Evolutionary conservation across 352 stramenopile species (phyloP), one percentile per base, ranked within the genome.

Genomic region (Globisporangium alternatum): DNA sequence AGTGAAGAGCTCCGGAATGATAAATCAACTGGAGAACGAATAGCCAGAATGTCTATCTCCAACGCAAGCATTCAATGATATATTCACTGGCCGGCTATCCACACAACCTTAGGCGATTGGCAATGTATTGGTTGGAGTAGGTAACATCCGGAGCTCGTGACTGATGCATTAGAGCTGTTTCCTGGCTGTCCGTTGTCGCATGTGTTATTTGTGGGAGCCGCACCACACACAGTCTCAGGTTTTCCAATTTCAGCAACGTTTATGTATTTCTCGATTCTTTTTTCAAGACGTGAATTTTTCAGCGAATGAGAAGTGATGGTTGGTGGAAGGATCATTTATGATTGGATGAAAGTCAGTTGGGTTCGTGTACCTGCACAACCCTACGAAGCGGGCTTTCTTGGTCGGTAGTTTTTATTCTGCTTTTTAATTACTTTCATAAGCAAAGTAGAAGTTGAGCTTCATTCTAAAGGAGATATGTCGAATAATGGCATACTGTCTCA

Each of bases 311-410:
- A 54, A 6, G 0, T 3, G 22, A 55, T 3, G 9, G 1, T 22
- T 6, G 22, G 13, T n/a, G 19, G 19, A 13, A 1, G 10, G 13
- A 13, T 30, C 6, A 12, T 37, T 2, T 3, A 35, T 55, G 5
- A 55, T 55, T 55, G 48, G 48, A 7, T 37, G 2, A 37, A 55
- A 55, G 2, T 43, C 8, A 3, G 5, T 10, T 39, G 33, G 33
- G 33, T 39, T 39, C 25, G 25, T 17, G 37, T 21, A 47, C 41
- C 15, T 21, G 5, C 28, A 41, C 49, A 41, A 56, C 49, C 49
- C 28, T 25, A 41, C 49, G 19, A 56, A 44, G 5, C 49, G 28
- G 45, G 25, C 49, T 56, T 54, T 54, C 33, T 39, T 52, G 45
- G 13, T n/a, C 10, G 3, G 6, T 47, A 47, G 15, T 47, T 47